Evolutionary conservation across 2,329 filamentous ascomycete species (phyloP).

Genomic region (Xylaria sp.): DNA sequence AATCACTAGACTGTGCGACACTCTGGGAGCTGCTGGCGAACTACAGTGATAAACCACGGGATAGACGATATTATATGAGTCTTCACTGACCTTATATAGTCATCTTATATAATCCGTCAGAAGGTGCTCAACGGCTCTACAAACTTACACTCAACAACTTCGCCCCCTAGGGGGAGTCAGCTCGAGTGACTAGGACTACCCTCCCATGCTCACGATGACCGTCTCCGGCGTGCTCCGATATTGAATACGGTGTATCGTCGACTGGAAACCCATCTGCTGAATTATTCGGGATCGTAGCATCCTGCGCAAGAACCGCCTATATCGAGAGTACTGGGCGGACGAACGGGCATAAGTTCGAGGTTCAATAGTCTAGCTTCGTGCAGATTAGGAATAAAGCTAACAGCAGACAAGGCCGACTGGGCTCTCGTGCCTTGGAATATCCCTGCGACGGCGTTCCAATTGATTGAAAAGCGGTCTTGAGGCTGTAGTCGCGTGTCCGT

Average conservation of each 20-base stretch:
- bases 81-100: slow-evolving; percentile 29
- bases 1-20: slow-evolving; percentile 6
- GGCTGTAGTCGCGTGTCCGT: slow-evolving; percentile 30
- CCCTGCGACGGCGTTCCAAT: slow-evolving; percentile 20
- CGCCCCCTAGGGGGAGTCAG: not conserved
- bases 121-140: not conserved
- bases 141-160: not conserved
- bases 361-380: slow-evolving; percentile 19
- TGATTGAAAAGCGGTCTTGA: slow-evolving; percentile 1
- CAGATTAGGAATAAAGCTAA: slow-evolving; percentile 11
- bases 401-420: slow-evolving; percentile 5
- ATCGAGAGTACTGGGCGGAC: not conserved
- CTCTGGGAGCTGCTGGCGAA: not conserved
- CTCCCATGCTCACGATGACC: slow-evolving; percentile 21
- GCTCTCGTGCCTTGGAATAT: slow-evolving; percentile 9
- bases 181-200: not conserved
- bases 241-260: slow-evolving; percentile 7
- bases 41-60: not conserved
- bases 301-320: slow-evolving; percentile 10
- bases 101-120: slow-evolving; percentile 25
- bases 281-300: slow-evolving; percentile 4
- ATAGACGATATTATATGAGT: not conserved
- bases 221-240: slow-evolving; percentile 13
- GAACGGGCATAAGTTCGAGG: not conserved
- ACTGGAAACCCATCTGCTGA: not conserved